Percentiles rank a stretch among this genome's conserved stretches.
Evolutionary conservation across 371 early-diverging fungal species (phyloP).

Genomic region (Mortierella sp.): DNA sequence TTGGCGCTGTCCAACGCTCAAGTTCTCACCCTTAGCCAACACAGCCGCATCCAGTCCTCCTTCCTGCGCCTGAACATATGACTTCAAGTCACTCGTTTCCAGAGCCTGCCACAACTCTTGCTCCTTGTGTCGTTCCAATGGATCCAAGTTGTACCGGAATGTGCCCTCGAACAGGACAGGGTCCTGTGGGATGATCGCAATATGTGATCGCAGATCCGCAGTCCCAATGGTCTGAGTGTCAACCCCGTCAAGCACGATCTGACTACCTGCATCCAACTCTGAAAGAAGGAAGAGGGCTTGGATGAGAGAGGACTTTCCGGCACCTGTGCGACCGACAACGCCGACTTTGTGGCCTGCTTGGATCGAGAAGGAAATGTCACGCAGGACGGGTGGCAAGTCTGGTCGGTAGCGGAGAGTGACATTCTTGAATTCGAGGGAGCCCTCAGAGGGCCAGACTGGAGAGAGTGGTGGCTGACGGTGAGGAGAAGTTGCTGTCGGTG

Average conservation of each 20-base stretch:
- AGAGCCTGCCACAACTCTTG: slow-evolving; percentile 72
- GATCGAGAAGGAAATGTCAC: slow-evolving; percentile 76
- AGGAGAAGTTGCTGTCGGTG: slow-evolving; percentile 34
- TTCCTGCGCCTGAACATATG: slow-evolving; percentile 60
- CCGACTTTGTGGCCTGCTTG: slow-evolving; percentile 87
- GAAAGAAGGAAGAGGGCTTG: slow-evolving; percentile 92
- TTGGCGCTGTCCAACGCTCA: slow-evolving; percentile 76
- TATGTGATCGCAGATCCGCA: slow-evolving; percentile 80
- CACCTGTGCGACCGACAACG: slow-evolving; percentile 95
- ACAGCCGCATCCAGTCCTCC: slow-evolving; percentile 60
- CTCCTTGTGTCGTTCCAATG: slow-evolving; percentile 70
- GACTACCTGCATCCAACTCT: slow-evolving; percentile 80
- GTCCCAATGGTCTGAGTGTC: slow-evolving; percentile 88
- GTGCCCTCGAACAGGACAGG: slow-evolving; percentile 89
- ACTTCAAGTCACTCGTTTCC: slow-evolving; percentile 65
- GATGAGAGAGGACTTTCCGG: slow-evolving; percentile 93
- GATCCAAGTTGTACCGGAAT: slow-evolving; percentile 78
- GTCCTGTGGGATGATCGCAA: slow-evolving; percentile 97
- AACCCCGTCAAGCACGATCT: slow-evolving; percentile 78
- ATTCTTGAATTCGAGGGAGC: slow-evolving; percentile 70
- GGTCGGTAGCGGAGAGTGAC: slow-evolving; percentile 74
- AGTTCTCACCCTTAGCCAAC: slow-evolving; percentile 66
- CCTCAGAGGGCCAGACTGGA: slow-evolving; percentile 64
- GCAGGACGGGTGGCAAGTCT: slow-evolving; percentile 61
- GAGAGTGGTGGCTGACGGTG: slow-evolving; percentile 62